Evolutionary conservation across 1,284 basidiomycete species (phyloP).

Genomic region (Moniliella sp.): DNA sequence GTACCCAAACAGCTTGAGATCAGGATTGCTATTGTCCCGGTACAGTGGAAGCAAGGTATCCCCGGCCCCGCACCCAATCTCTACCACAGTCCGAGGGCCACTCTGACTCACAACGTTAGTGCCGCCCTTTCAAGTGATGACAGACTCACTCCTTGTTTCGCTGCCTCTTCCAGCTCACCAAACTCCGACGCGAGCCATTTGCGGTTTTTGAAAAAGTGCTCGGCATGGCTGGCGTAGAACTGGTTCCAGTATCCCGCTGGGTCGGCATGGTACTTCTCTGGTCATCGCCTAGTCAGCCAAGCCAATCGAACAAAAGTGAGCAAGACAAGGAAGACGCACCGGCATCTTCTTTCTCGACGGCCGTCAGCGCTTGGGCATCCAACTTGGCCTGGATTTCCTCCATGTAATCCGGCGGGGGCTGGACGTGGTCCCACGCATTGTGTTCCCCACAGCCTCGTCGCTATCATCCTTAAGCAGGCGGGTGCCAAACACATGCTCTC

Average conservation of each 20-base stretch:
- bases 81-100: conserved; percentile 11
- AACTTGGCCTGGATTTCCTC: conserved; percentile 8
- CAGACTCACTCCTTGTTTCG: conserved; percentile 7
- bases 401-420: conserved; percentile 14
- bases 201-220: conserved; percentile 30
- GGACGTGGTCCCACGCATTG: conserved; percentile 30
- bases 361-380: conserved; percentile 13
- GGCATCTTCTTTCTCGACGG: conserved; percentile 12
- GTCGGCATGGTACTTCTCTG: conserved; percentile 10
- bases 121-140: not conserved
- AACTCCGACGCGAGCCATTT: conserved; percentile 29
- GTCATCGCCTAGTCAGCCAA: too few species aligned
- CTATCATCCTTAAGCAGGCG: conserved; percentile 8
- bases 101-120: conserved; percentile 1
- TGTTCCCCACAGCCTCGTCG: conserved; percentile 11
- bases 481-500: conserved; percentile 8
- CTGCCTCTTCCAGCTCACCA: conserved; percentile 22
- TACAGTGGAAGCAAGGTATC: conserved; percentile 81
- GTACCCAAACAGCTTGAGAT: conserved; percentile 54
- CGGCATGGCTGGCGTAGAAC: conserved; percentile 24
- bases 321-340: conserved; percentile 1
- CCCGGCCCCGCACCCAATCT: conserved; percentile 42
- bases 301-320: too few species aligned
- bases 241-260: conserved; percentile 22
- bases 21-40: conserved; percentile 57